These are phyloP conservation scores for Pisolithus orientalis DNA, from an alignment of 768 basidiomycete species.

Conservation along the genomic window DNA sequence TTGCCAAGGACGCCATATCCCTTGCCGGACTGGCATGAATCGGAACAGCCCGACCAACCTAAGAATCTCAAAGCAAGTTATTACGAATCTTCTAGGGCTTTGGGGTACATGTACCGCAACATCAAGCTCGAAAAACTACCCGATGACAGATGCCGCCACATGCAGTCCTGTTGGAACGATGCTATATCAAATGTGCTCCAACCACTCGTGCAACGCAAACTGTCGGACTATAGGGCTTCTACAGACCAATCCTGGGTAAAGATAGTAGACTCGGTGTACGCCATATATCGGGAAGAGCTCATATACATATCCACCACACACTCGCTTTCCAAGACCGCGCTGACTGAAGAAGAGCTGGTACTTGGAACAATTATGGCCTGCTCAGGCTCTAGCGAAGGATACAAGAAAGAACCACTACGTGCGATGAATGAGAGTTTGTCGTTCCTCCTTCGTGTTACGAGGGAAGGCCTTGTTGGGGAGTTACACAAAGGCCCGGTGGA, in stretches of 20 bases:
- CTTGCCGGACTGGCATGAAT: conserved; percentile 73
- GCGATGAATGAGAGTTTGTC: conserved; percentile 56
- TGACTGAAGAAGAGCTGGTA: conserved; percentile 71
- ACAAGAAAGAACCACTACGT: conserved; percentile 51
- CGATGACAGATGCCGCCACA: conserved; percentile 4
- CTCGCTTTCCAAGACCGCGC: conserved; percentile 50
- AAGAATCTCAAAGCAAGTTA: conserved; percentile 54
- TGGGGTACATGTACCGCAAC: conserved; percentile 66
- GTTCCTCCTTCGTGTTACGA: conserved; percentile 48
- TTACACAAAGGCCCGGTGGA: conserved; percentile 3
- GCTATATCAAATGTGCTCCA: conserved; percentile 19
- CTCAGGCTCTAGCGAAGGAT: conserved; percentile 46
- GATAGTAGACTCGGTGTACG: conserved; percentile 34
- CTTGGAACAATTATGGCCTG: conserved; percentile 71
- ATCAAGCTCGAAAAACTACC: conserved; percentile 40
- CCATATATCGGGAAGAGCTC: conserved; percentile 57
- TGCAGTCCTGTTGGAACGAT: conserved; percentile 24
- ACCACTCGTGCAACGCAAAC: conserved; percentile 16
- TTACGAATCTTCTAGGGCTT: conserved; percentile 63
- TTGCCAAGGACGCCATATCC: conserved; percentile 54
- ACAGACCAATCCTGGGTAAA: conserved; percentile 10
- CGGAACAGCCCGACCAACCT: conserved; percentile 53
- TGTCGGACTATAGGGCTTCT: conserved; percentile 2
- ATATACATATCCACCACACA: conserved; percentile 65
- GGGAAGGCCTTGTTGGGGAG: conserved; percentile 30